Conservation (phyloP, 352 stramenopile genomes). For the Stramenopiles sp. region DNA sequence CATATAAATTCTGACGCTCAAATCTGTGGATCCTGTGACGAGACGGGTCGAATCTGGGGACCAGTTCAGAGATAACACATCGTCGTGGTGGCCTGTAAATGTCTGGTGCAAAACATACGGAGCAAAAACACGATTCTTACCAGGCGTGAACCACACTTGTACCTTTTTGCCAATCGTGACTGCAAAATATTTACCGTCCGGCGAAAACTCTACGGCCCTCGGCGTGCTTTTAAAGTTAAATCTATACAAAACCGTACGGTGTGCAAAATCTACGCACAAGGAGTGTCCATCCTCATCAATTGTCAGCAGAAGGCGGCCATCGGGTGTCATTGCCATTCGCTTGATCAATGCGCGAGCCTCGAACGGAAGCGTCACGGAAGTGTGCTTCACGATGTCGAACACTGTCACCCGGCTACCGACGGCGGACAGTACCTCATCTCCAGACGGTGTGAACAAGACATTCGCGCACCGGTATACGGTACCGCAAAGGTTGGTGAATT, state of each 20-base stretch:
- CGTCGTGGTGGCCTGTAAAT: constrained; percentile 61
- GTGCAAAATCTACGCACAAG: neutral
- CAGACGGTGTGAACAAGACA: constrained; percentile 69
- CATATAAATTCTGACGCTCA: constrained; percentile 59
- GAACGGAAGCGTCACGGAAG: constrained; percentile 54
- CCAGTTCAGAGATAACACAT: constrained; percentile 59
- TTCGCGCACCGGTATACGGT: constrained; percentile 78
- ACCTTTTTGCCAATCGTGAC: constrained; percentile 66
- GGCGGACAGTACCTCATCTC: constrained; percentile 67
- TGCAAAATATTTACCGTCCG: constrained; percentile 60
- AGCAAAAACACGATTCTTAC: constrained; percentile 59
- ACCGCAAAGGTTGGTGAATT: constrained; percentile 69
- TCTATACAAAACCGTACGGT: constrained; percentile 60
- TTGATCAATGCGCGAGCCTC: constrained; percentile 69
- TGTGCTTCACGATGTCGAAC: constrained; percentile 55
- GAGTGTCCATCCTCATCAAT: constrained; percentile 48
- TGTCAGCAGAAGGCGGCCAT: constrained; percentile 60
- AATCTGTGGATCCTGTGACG: constrained; percentile 57
- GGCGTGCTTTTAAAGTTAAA: constrained; percentile 81
- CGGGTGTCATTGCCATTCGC: constrained; percentile 53
- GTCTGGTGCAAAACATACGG: constrained; percentile 63
- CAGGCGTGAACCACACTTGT: constrained; percentile 65
- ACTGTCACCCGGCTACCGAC: constrained; percentile 79
- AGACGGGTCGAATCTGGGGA: constrained; percentile 58
- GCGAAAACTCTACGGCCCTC: constrained; percentile 55